phyloP scores from a whole-genome alignment of 169 alveolate species.

The Cryptosporidium baileyi region DNA sequence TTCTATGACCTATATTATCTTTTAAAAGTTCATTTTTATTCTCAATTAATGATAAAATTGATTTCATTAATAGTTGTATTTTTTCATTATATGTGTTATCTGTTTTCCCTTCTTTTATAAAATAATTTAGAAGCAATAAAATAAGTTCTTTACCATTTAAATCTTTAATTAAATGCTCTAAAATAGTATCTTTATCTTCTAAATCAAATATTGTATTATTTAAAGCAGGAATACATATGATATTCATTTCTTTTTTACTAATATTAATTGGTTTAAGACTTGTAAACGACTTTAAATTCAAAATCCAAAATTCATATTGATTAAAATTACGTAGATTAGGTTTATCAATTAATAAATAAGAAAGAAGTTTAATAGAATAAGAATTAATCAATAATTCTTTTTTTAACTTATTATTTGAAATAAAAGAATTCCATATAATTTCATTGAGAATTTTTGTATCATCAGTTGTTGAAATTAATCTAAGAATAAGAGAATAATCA shows the following conservation, averaged over 20 bases:
- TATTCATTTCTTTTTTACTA: conserved; percentile 43
- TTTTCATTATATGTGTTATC: neutral
- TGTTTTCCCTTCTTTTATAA: neutral
- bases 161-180: neutral
- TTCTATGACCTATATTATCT: conserved; percentile 44
- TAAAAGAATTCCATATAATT: conserved; percentile 22
- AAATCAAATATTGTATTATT: neutral
- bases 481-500: conserved; percentile 17
- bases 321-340: neutral
- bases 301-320: conserved; percentile 60
- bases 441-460: conserved; percentile 59
- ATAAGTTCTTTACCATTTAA: conserved; percentile 20
- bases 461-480: conserved; percentile 37
- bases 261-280: neutral
- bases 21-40: neutral
- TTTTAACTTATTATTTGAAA: neutral
- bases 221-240: conserved; percentile 4
- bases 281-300: conserved; percentile 17
- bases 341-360: neutral
- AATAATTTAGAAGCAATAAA: neutral
- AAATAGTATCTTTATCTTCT: neutral
- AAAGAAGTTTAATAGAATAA: conserved; percentile 7
- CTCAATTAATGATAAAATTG: neutral
- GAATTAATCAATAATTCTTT: neutral
- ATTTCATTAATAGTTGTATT: neutral